Evolutionary conservation across 2,329 filamentous ascomycete species (phyloP), one percentile per base, ranked within the genome.

Genomic region (Chaetomium sp.): DNA sequence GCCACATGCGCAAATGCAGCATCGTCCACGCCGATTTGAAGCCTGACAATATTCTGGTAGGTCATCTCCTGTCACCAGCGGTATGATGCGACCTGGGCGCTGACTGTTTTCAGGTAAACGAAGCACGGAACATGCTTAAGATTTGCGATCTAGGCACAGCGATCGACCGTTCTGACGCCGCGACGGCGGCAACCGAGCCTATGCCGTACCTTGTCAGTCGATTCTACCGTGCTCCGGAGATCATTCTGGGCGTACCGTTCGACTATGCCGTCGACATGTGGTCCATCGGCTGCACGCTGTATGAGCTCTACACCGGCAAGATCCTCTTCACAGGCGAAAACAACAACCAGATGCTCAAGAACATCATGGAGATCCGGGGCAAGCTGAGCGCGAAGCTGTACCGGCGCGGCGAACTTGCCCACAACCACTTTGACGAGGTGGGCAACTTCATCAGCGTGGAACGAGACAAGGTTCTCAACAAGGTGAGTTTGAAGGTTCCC

Each of bases 101-200:
- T 78, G 66, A 77, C 74, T 12, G 68, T 66, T 8, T 51, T 19
- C 55, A 87, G 85, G 85, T 94, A 70, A 95, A 94, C 71, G 92
- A 96, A 70, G 87, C 83, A 65, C 89, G 91, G 65, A 96, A 90
- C 70, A 78, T 92, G 31, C 85, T 99, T 73, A 99, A 99, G 77
- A 91, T 99, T 61, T 97, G 93, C 76, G 95, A 99, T 82, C 80
- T 99, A 74, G 95, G 95, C 61, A 98, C 95, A n/a, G 95, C 95
- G 31, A 94, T 94, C 64, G 91, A 97, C 73, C 88, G 90, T 62
- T 90, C 91, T 13, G 95, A 99, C 71, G 85, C 85, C 1, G 84
- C 84, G 23, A 87, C 83, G n/a, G 83, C 84, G 10, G 83, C 87
- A 64, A 95, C 91, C 68, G 92, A 97, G 73, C 90, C 96, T 67